These are phyloP conservation scores for Scheffersomyces parashehatae DNA, from an alignment of 1,139 yeast genomes.

Conservation along the genomic window DNA sequence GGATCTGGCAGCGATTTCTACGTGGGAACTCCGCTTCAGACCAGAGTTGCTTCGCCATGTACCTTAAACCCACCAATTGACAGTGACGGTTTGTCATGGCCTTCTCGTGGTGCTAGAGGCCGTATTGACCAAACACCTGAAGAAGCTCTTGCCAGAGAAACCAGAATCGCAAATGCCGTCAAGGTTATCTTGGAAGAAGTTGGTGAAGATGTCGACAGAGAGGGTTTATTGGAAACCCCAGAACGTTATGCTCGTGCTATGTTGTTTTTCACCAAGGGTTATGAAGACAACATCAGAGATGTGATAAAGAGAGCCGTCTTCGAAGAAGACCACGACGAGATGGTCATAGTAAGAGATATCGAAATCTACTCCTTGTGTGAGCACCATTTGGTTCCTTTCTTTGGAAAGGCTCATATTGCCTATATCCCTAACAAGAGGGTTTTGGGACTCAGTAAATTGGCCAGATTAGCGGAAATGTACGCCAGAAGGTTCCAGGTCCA, in stretches of 20 bases:
- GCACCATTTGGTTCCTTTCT: constrained; percentile 96
- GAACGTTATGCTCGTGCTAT: constrained; percentile 95
- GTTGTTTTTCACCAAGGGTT: constrained; percentile 94
- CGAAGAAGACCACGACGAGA: constrained; percentile 97
- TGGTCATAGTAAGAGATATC: constrained; percentile 96
- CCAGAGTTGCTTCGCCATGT: constrained; percentile 81
- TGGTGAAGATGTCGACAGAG: constrained; percentile 89
- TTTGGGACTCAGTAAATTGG: constrained; percentile 90
- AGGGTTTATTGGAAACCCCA: constrained; percentile 92
- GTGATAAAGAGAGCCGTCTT: constrained; percentile 94
- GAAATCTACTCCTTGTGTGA: constrained; percentile 92
- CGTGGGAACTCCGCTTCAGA: constrained; percentile 54
- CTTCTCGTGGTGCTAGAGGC: constrained; percentile 80
- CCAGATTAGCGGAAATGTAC: constrained; percentile 96
- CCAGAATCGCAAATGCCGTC: constrained; percentile 82
- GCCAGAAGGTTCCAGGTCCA: constrained; percentile 94
- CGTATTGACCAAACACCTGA: constrained; percentile 68
- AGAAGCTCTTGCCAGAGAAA: constrained; percentile 62
- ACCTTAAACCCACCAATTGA: constrained; percentile 85
- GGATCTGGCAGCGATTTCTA: constrained; percentile 8
- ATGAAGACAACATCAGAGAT: constrained; percentile 87
- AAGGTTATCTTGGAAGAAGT: constrained; percentile 77
- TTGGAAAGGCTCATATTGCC: constrained; percentile 95
- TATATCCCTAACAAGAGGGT: constrained; percentile 94
- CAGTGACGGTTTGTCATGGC: constrained; percentile 92